A percentile compares a stretch with the other conserved stretches of the same genome.
Conservation (phyloP, 257 asterid genomes). For the Cruciata laevipes region DNA sequence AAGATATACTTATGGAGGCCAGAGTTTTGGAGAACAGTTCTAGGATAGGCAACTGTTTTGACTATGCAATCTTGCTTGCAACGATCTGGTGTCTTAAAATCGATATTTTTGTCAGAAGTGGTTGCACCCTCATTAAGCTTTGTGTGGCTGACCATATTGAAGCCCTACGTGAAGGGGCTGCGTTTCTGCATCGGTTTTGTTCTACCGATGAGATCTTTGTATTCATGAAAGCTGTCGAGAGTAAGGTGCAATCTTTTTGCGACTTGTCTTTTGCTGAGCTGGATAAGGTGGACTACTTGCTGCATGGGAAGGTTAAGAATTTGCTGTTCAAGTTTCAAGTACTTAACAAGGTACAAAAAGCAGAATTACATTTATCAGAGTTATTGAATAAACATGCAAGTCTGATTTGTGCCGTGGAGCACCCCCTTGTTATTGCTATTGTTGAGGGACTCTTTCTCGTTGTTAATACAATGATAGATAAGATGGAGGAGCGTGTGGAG, state of each 20-base stretch:
- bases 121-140: not conserved
- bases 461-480: not conserved
- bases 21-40: not conserved
- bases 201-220: not conserved
- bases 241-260: not conserved
- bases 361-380: not conserved
- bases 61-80: conserved; percentile 6
- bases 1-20: not conserved
- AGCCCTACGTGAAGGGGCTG: not conserved
- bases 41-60: not conserved
- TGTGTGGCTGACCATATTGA: not conserved
- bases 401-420: not conserved
- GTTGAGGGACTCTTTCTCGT: not conserved
- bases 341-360: conserved; percentile 3
- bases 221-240: not conserved
- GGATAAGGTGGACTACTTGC: not conserved
- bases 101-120: conserved; percentile 5
- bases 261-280: not conserved
- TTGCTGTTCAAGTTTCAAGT: not conserved
- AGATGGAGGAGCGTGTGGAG: not conserved
- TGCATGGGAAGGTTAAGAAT: not conserved
- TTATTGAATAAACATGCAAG: conserved; percentile 1
- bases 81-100: conserved; percentile 9
- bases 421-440: not conserved
- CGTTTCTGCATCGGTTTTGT: not conserved